These are phyloP conservation scores for Stentor coeruleus DNA, from an alignment of 73 alveolate genomes.

Conservation along the genomic window DNA sequence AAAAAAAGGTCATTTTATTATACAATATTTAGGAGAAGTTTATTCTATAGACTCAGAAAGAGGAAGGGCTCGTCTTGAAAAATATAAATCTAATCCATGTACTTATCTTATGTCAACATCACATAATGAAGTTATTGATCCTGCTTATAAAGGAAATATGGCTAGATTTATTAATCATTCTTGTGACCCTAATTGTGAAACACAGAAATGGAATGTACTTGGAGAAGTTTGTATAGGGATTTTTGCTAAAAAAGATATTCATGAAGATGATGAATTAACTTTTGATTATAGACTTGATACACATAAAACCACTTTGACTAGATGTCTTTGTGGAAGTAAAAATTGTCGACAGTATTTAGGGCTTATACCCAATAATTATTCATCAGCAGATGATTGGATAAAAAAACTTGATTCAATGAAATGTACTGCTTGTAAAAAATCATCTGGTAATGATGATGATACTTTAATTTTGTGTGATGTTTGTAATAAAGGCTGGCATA, in stretches of 20 bases:
- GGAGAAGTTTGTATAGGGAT: conserved; percentile 98
- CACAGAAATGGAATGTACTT: conserved; percentile 95
- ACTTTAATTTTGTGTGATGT: conserved; percentile 44
- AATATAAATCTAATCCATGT: conserved; percentile 82
- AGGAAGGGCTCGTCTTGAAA: conserved; percentile 79
- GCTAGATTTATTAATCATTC: conserved; percentile 98
- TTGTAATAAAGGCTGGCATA: conserved; percentile 55
- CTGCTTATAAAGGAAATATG: conserved; percentile 92
- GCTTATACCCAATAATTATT: conserved; percentile 47
- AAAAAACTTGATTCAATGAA: conserved; percentile 44
- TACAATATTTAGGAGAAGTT: conserved; percentile 97
- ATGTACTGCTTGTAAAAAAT: conserved; percentile 40
- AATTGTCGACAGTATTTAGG: conserved; percentile 96
- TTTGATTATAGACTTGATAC: conserved; percentile 94
- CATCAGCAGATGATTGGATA: conserved; percentile 48
- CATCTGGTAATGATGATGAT: conserved; percentile 47
- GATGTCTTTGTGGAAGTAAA: conserved; percentile 92
- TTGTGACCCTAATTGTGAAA: conserved; percentile 98
- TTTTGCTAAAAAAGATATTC: conserved; percentile 88
- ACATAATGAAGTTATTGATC: conserved; percentile 93
- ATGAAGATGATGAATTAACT: conserved; percentile 93
- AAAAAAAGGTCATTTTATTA: conserved; percentile 86
- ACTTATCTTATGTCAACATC: conserved; percentile 91
- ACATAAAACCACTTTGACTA: conserved; percentile 90
- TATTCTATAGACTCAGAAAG: conserved; percentile 81